Base-by-base conservation (phyloP, 192 early-diverging fungal species). In the Backusella tuberculispora region DNA sequence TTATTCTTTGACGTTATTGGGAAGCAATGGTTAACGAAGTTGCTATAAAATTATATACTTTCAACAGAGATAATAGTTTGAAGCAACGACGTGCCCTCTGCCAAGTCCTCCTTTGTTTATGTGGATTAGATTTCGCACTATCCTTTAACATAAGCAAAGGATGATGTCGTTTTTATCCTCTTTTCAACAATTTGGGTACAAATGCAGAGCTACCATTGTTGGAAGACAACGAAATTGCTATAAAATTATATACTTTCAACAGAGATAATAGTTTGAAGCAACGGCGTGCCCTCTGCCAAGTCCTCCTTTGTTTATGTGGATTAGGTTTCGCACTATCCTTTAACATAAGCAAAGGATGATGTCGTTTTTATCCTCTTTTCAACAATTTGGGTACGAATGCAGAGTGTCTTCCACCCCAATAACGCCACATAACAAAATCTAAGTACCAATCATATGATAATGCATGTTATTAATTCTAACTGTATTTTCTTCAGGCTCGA, bases 51-150 rank as follows among this genome's bases (percentile, higher is more conserved):
- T 10, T 48, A 48, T 48, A 48, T 10, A 48, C 47, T 48, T 48
- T 48, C 47, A 48, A 48, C 47, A 48, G 9, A n/a, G 47, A 48
- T 48, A 48, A 48, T 48, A 48, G 47, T 48, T 48, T 48, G 47
- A 48, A 17, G 47, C 47, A 48, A n/a, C 4, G 4, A 10, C 15
- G 47, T n/a, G 17, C 47, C 47, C 47, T 48, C 47, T 48, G 47
- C 47, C 47, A 48, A 48, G 47, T n/a, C 47, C 47, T 48, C 8
- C 47, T 48, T 48, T 48, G 15, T 48, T 48, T 48, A 48, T 48
- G 47, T 48, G 47, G 47, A n/a, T n/a, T 48, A 48, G 47, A 48
- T 48, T n/a, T 48, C 17, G 47, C 17, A 48, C 47, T 48, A 6
- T 48, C 47, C 47, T 48, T 48, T 48, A 48, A n/a, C 47, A 48